Evolutionary conservation across 805 yeast species (phyloP), one percentile per base, ranked within the genome.

Genomic region (Zygosaccharomyces bailii): DNA sequence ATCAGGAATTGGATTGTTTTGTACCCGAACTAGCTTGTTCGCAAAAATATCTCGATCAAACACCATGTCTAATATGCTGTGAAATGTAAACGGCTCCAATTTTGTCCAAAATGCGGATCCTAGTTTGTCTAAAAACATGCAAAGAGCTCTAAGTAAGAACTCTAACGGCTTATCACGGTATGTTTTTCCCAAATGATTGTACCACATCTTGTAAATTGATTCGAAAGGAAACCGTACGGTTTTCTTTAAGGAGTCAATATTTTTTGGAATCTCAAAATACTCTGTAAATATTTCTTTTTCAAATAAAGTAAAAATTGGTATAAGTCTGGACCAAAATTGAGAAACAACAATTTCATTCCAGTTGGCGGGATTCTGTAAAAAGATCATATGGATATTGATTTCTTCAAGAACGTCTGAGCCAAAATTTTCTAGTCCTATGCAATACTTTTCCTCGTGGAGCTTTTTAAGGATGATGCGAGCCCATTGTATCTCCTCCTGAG

Each of bases 51-150:
- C 79, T 52, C 76, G 80, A 14, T 75, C 74, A 37, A 83, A 71
- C 1, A 84, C 68, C 13, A 79, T 72, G 50, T 83, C 89, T 41
- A 84, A 60, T 34, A 82, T 67, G 47, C 79, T 80, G 21, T 70
- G 71, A 47, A 74, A 76, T 2, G 76, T 75, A 48, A 68, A 74
- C 0, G 86, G 86, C 1, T 74, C 66, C 3, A 80, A 70, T 19
- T 65, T 52, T 0, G 59, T 54, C 91, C 93, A 86, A 46, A 82
- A 76, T 2, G 67, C 65, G 0, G 55, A 14, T 5, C 70, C 73
- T 8, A 79, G 66, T 32, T 67, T 67, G 2, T 52, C 47, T 18
- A 85, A 60, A 1, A 82, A 60, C 5, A 69, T 47, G 10, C 69
- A 56, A 25, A 84, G 69, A 2, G 77, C 75, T 44, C 77, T 67